Conservation (phyloP, 1,139 yeast genomes). For the Taphrina communis region DNA sequence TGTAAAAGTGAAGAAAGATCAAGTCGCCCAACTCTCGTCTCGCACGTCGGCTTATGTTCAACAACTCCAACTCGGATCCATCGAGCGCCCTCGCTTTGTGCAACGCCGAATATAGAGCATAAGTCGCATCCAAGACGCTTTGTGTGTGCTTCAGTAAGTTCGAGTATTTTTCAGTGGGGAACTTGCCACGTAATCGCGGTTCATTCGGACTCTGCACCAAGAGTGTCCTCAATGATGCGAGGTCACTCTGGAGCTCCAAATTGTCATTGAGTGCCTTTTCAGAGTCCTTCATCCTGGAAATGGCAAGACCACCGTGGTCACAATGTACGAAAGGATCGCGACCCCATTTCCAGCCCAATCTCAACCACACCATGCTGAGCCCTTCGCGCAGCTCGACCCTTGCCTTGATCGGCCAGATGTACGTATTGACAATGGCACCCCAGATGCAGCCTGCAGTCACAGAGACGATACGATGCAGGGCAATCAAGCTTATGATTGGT, state of each 20-base stretch:
- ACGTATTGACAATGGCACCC: conserved; percentile 69
- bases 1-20: conserved; percentile 73
- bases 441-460: conserved; percentile 76
- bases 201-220: conserved; percentile 78
- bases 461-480: conserved; percentile 72
- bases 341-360: conserved; percentile 84
- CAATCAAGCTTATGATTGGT: conserved; percentile 76
- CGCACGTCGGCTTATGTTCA: conserved; percentile 64
- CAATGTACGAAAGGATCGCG: conserved; percentile 53
- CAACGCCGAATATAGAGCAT: conserved; percentile 71
- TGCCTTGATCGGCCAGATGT: conserved; percentile 63
- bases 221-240: conserved; percentile 66
- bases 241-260: conserved; percentile 56
- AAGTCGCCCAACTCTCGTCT: conserved; percentile 72
- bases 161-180: conserved; percentile 63
- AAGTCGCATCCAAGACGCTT: conserved; percentile 72
- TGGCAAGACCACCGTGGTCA: conserved; percentile 43
- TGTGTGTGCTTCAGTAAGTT: conserved; percentile 64
- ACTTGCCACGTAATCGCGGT: conserved; percentile 73
- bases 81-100: conserved; percentile 53
- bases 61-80: not conserved
- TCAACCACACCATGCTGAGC: conserved; percentile 68
- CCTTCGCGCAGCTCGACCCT: conserved; percentile 65
- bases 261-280: conserved; percentile 46
- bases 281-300: conserved; percentile 17